A percentile compares a stretch with the other conserved stretches of the same genome.
Conservation (phyloP, 768 basidiomycete species). For the Pleurotus salmoneostramineus region DNA sequence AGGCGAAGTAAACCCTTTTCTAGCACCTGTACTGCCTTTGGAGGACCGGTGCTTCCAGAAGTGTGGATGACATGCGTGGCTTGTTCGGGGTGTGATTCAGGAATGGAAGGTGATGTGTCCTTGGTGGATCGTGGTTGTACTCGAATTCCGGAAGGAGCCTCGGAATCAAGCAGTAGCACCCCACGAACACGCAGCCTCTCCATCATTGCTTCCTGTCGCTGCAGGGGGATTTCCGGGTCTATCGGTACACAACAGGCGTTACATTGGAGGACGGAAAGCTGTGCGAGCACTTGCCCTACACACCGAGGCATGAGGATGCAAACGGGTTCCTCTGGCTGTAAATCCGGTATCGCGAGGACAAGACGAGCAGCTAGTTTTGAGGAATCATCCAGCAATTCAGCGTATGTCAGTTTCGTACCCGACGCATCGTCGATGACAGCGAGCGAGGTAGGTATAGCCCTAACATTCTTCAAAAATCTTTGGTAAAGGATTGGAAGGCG, state of each 20-base stretch:
- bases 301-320: slow-evolving; percentile 1
- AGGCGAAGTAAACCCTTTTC: not conserved
- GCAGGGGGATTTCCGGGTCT: not conserved
- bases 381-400: not conserved
- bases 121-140: not conserved
- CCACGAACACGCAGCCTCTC: not conserved
- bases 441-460: not conserved
- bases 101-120: too few species aligned
- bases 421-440: not conserved
- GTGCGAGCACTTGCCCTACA: slow-evolving; percentile 2
- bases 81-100: too few species aligned
- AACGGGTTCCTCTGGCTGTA: not conserved
- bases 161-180: not conserved
- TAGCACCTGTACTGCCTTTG: slow-evolving; percentile 5
- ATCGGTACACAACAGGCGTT: slow-evolving; percentile 2
- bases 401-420: not conserved
- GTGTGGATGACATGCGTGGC: slow-evolving; percentile 4
- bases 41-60: slow-evolving; percentile 4
- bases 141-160: not conserved
- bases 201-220: not conserved
- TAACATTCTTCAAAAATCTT: slow-evolving; percentile 11
- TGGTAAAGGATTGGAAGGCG: not conserved
- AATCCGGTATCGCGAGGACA: not conserved
- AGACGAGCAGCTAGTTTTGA: not conserved
- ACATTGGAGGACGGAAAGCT: not conserved